phyloP scores from a whole-genome alignment of 306 rosid species.

The Dryas octopetala region DNA sequence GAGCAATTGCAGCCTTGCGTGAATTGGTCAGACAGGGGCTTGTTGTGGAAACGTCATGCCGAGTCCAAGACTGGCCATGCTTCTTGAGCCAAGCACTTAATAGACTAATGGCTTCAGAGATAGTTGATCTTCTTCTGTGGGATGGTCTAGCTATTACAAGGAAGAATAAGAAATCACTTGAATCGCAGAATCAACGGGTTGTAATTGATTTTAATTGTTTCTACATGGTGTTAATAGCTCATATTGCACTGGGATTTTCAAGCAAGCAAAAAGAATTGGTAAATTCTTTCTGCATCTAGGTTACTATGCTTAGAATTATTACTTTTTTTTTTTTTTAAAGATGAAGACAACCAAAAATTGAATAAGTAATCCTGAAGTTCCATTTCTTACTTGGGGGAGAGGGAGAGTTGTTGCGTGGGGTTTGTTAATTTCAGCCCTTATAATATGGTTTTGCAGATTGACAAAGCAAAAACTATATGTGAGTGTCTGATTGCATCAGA shows the following conservation, averaged over 20 bases:
- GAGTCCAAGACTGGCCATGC: constrained; percentile 90
- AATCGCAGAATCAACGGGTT: constrained; percentile 87
- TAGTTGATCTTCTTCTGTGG: constrained; percentile 95
- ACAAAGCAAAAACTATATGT: constrained; percentile 69
- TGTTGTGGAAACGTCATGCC: constrained; percentile 82
- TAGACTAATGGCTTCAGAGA: constrained; percentile 74
- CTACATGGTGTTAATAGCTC: constrained; percentile 70
- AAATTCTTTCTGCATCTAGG: constrained; percentile 36
- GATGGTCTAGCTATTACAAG: constrained; percentile 67
- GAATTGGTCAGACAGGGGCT: constrained; percentile 96
- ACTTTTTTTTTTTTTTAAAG: neutral
- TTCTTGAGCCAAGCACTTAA: constrained; percentile 78
- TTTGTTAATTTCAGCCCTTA: constrained; percentile 11
- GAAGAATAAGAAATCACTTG: constrained; percentile 90
- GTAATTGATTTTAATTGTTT: constrained; percentile 80
- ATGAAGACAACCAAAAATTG: neutral
- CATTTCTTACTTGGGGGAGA: constrained; percentile 2
- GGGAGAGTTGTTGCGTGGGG: neutral
- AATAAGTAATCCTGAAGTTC: neutral
- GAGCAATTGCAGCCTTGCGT: constrained; percentile 92
- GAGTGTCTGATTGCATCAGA: constrained; percentile 86
- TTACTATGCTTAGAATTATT: constrained; percentile 2
- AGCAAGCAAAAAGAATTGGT: constrained; percentile 79
- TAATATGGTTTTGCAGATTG: constrained; percentile 54
- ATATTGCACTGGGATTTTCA: constrained; percentile 88